A percentile compares a stretch with the other conserved stretches of the same genome.
phyloP scores from a whole-genome alignment of 352 stramenopile genomes.

The Phytophthora fragariaefolia region DNA sequence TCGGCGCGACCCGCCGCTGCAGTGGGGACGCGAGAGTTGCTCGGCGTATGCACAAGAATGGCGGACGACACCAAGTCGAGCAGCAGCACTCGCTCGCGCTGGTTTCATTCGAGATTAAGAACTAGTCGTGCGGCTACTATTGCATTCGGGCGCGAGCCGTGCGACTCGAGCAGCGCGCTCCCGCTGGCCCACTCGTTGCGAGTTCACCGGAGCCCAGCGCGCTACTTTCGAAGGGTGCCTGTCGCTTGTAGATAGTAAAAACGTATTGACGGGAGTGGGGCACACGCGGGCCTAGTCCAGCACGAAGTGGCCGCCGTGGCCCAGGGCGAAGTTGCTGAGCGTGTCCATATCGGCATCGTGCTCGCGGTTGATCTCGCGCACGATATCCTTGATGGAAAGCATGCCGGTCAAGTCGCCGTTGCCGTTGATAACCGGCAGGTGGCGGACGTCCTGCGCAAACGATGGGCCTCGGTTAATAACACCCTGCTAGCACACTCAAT shows the following conservation, averaged over 20 bases:
- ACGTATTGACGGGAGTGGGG: conserved; percentile 3
- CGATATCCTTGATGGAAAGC: conserved; percentile 95
- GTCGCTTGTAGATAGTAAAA: conserved; percentile 3
- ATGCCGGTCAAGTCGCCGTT: conserved; percentile 91
- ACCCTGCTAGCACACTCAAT: not conserved
- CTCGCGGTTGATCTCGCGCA: conserved; percentile 87
- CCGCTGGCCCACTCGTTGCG: not conserved
- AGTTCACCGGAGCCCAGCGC: conserved; percentile 9
- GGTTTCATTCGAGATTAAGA: conserved; percentile 8
- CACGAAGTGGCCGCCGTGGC: conserved; percentile 83
- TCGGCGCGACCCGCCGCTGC: not conserved
- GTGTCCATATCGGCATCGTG: conserved; percentile 84
- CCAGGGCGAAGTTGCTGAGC: conserved; percentile 78
- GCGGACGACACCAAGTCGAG: not conserved
- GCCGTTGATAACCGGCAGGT: conserved; percentile 94
- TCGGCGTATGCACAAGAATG: not conserved
- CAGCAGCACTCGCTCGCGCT: not conserved
- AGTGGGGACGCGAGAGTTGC: not conserved
- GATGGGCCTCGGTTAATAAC: too few species aligned
- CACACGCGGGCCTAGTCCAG: conserved; percentile 70
- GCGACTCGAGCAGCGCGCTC: not conserved
- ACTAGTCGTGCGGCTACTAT: not conserved
- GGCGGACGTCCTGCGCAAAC: conserved; percentile 86
- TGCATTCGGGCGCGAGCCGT: conserved; percentile 6
- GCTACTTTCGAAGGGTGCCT: not conserved